Evolutionary conservation across 345 rosid genomes (phyloP).

Genomic region (Lepidium sativum): DNA sequence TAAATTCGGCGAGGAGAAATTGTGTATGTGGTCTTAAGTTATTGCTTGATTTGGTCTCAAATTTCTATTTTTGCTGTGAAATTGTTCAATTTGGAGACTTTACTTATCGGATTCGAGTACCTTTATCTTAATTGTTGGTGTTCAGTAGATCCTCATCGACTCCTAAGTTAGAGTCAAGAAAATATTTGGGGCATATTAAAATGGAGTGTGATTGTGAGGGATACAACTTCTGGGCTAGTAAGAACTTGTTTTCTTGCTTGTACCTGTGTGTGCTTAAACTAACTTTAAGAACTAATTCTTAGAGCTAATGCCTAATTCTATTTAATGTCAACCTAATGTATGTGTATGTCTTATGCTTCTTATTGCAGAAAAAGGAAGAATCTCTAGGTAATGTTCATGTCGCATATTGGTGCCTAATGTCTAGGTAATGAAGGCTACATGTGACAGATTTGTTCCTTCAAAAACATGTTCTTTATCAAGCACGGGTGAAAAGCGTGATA

Average conservation of each 20-base stretch:
- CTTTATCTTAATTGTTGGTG: neutral
- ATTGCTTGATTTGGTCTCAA: neutral
- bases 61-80: neutral
- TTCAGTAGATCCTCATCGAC: neutral
- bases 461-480: conserved; percentile 37
- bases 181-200: neutral
- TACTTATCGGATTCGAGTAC: neutral
- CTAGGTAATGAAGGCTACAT: conserved; percentile 62
- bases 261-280: neutral
- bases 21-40: neutral
- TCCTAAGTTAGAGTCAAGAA: neutral
- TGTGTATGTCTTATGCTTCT: neutral
- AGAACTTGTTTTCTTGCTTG: neutral
- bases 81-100: neutral
- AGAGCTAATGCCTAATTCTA: neutral
- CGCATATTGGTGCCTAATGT: conserved; percentile 11
- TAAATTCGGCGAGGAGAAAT: conserved; percentile 1
- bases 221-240: neutral
- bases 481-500: conserved; percentile 29
- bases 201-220: neutral
- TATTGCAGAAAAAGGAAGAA: conserved; percentile 22
- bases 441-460: conserved; percentile 45
- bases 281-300: neutral
- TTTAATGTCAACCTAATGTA: neutral
- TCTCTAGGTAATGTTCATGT: neutral